Conservation (phyloP, 371 early-diverging fungal species). For the Rhizopus stolonifer region DNA sequence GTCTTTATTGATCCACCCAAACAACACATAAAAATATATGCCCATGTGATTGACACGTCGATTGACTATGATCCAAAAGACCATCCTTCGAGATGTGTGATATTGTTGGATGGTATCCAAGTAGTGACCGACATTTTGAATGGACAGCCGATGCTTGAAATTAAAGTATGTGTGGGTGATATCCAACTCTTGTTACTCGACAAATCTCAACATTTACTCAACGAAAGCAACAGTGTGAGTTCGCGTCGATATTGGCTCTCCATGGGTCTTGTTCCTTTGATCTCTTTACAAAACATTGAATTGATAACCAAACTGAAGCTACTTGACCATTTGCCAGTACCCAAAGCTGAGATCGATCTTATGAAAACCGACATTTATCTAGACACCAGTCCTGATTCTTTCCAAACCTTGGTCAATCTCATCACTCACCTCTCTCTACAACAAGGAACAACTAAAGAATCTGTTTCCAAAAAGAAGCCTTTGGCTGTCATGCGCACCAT, state of each 20-base stretch:
- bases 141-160: constrained; percentile 49
- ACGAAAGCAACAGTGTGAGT: constrained; percentile 22
- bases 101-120: constrained; percentile 58
- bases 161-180: constrained; percentile 41
- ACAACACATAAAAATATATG: constrained; percentile 50
- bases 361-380: constrained; percentile 37
- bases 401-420: constrained; percentile 63
- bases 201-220: background rate
- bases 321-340: constrained; percentile 23
- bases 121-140: constrained; percentile 49
- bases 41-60: constrained; percentile 45
- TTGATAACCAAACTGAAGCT: constrained; percentile 39
- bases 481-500: background rate
- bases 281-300: constrained; percentile 42
- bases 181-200: constrained; percentile 27
- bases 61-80: constrained; percentile 58
- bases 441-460: too few relatives aligned
- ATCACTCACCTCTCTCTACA: constrained; percentile 20
- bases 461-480: background rate
- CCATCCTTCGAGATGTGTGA: constrained; percentile 46
- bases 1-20: constrained; percentile 48
- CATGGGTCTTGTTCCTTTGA: constrained; percentile 40
- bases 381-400: constrained; percentile 73
- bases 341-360: constrained; percentile 10
- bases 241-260: constrained; percentile 37